A percentile compares a stretch with the other conserved stretches of the same genome.
Conservation (phyloP, 139 green algal species). For the Microglena sp. region DNA sequence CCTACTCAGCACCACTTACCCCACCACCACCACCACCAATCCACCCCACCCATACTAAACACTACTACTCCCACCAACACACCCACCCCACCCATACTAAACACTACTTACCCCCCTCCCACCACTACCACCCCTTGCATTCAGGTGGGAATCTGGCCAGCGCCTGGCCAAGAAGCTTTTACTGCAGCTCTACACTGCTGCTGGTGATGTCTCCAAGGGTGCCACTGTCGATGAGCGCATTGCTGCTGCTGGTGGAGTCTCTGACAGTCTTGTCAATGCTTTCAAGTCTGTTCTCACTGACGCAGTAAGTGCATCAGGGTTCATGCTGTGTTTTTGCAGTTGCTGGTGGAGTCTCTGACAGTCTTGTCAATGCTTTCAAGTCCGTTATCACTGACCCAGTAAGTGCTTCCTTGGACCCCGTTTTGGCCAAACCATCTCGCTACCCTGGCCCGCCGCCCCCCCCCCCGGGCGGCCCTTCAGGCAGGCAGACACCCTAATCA, state of each 20-base stretch:
- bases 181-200: not conserved
- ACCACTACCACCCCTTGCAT: not conserved
- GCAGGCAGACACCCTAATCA: too few species aligned
- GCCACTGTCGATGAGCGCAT: constrained; percentile 47
- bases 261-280: constrained; percentile 48
- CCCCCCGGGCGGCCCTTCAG: too few species aligned
- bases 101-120: not conserved
- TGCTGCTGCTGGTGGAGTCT: constrained; percentile 34
- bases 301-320: not conserved
- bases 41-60: too few species aligned
- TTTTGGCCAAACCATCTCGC: too few species aligned
- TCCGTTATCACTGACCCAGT: not conserved
- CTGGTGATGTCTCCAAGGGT: not conserved
- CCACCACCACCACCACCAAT: too few species aligned
- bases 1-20: too few species aligned
- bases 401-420: too few species aligned
- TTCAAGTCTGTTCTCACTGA: constrained; percentile 20
- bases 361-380: constrained; percentile 45
- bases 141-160: constrained; percentile 11
- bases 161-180: constrained; percentile 9
- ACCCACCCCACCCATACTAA: constrained; percentile 16
- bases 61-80: constrained; percentile 43
- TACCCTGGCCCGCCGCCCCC: too few species aligned
- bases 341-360: constrained; percentile 44
- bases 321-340: not conserved